Conservation (phyloP, 805 yeast species). For the Clavispora fructus region DNA sequence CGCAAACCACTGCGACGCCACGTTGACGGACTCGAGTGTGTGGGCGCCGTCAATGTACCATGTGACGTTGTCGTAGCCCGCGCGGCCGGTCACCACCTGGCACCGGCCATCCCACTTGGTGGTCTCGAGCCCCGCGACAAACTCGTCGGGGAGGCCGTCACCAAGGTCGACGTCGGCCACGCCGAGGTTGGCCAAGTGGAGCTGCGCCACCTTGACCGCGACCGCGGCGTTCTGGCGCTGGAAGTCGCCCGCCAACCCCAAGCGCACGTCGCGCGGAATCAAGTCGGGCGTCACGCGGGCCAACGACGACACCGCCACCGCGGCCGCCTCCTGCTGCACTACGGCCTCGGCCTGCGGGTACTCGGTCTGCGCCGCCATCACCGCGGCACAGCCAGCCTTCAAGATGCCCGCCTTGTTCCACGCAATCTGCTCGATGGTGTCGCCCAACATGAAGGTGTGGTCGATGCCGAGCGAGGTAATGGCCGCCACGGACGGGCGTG, state of each 20-base stretch:
- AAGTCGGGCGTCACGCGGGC: constrained; percentile 46
- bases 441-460: constrained; percentile 82
- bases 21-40: constrained; percentile 79
- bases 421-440: constrained; percentile 82
- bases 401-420: constrained; percentile 97
- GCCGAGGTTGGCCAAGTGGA: constrained; percentile 52
- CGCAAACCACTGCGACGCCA: constrained; percentile 78
- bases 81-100: constrained; percentile 54
- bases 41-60: constrained; percentile 97
- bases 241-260: constrained; percentile 81
- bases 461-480: constrained; percentile 86
- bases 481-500: constrained; percentile 77
- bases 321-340: constrained; percentile 62
- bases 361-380: constrained; percentile 53
- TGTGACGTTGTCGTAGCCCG: constrained; percentile 38
- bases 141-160: constrained; percentile 41
- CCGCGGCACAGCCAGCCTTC: constrained; percentile 63
- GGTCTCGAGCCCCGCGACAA: constrained; percentile 53
- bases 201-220: constrained; percentile 66
- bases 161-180: constrained; percentile 20
- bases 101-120: constrained; percentile 97
- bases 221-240: constrained; percentile 84
- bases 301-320: constrained; percentile 44
- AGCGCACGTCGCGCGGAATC: constrained; percentile 35
- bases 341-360: constrained; percentile 49